Conservation (phyloP, 228 moss, liverwort and hornwort genomes). For the Sphagnum magellanicum region DNA sequence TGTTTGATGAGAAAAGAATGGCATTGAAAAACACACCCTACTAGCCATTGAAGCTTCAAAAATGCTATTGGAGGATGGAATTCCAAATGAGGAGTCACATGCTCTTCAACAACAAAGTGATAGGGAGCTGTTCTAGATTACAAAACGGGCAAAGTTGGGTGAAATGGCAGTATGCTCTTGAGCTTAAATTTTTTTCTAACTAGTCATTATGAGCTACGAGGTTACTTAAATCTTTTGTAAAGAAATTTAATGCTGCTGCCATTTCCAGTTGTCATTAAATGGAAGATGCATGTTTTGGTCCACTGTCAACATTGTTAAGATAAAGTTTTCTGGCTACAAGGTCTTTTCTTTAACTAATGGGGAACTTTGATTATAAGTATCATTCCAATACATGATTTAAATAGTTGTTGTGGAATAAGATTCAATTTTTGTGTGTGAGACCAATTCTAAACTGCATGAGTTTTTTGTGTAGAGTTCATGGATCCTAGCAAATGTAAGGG, state of each 20-base stretch:
- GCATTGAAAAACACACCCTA: slow-evolving; percentile 33
- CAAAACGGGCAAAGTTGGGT: slow-evolving; percentile 77
- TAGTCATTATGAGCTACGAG: too few relatives aligned
- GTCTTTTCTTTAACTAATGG: slow-evolving; percentile 68
- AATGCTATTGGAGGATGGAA: slow-evolving; percentile 19
- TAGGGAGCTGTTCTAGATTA: slow-evolving; percentile 57
- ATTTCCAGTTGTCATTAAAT: too few relatives aligned
- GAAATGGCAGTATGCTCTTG: slow-evolving; percentile 78
- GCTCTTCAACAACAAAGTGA: slow-evolving; percentile 20
- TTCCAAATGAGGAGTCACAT: slow-evolving; percentile 21
- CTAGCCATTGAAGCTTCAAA: slow-evolving; percentile 24
- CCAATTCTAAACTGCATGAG: too few relatives aligned
- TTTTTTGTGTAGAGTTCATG: too few relatives aligned
- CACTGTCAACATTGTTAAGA: too few relatives aligned
- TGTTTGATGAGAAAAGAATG: slow-evolving; percentile 17
- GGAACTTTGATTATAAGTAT: slow-evolving; percentile 52
- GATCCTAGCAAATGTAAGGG: too few relatives aligned
- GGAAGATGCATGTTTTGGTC: too few relatives aligned
- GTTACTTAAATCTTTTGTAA: background rate
- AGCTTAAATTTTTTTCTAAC: too few relatives aligned
- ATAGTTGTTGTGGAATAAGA: too few relatives aligned
- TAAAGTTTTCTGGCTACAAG: slow-evolving; percentile 34
- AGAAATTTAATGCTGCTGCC: too few relatives aligned
- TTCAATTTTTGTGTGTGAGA: too few relatives aligned
- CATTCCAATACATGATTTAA: too few relatives aligned